phyloP scores from a whole-genome alignment of 495 filamentous ascomycete genomes.

The Neurospora discreta region DNA sequence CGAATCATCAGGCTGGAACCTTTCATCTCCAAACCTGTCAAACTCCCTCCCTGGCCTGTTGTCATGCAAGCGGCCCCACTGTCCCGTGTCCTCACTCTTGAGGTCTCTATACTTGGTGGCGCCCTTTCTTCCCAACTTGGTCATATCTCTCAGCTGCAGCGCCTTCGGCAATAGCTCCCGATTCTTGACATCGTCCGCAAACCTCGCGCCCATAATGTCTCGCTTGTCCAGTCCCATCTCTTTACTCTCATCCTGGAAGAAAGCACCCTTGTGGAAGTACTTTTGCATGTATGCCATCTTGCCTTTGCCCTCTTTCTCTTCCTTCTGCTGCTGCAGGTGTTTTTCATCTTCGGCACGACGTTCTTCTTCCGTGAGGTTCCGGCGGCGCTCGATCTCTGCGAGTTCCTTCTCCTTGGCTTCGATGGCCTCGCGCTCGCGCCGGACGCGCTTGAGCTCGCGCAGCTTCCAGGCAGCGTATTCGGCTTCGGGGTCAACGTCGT shows the following conservation, averaged over 20 bases:
- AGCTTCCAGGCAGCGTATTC: conserved; percentile 92
- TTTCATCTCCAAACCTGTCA: conserved; percentile 46
- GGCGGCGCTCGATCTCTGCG: conserved; percentile 80
- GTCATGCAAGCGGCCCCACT: conserved; percentile 59
- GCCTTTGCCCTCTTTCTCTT: conserved; percentile 74
- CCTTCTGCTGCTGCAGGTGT: conserved; percentile 66
- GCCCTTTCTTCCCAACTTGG: conserved; percentile 85
- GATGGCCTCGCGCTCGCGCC: conserved; percentile 74
- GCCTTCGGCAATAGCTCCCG: conserved; percentile 80
- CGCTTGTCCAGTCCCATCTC: conserved; percentile 60
- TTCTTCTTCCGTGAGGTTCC: conserved; percentile 79
- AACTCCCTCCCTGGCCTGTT: conserved; percentile 35
- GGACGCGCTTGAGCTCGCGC: conserved; percentile 77
- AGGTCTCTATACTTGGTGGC: conserved; percentile 85
- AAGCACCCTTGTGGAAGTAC: conserved; percentile 94
- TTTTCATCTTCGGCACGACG: conserved; percentile 75
- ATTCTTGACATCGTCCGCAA: conserved; percentile 69
- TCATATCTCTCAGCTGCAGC: conserved; percentile 89
- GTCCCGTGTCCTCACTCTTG: conserved; percentile 82
- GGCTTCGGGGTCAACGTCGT: conserved; percentile 77
- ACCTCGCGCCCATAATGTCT: conserved; percentile 69
- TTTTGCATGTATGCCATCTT: conserved; percentile 90
- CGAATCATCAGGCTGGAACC: conserved; percentile 53
- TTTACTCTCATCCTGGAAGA: conserved; percentile 74
- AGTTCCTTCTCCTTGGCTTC: conserved; percentile 74